A percentile compares a stretch with the other conserved stretches of the same genome.
Evolutionary conservation across 1,284 basidiomycete genomes (phyloP).

Genomic region (Caloboletus firmus): DNA sequence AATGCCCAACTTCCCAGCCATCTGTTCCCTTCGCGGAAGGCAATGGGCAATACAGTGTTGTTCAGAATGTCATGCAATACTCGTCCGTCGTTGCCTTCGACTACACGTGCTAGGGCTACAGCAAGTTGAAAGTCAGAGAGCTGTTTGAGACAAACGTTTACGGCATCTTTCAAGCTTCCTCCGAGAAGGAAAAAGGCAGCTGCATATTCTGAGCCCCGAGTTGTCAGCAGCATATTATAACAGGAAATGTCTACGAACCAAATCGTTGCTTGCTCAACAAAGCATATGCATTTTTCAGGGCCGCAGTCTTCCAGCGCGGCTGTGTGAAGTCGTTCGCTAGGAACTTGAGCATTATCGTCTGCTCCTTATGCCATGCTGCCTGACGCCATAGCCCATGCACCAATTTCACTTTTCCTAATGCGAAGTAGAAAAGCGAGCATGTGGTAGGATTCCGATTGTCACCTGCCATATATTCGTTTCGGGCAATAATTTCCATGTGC

Average conservation of each 20-base stretch:
- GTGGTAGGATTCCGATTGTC: constrained; percentile 85
- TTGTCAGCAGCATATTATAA: constrained; percentile 8
- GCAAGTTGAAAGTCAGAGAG: constrained; percentile 90
- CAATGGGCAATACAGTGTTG: constrained; percentile 77
- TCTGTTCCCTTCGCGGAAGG: constrained; percentile 84
- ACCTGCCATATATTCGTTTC: constrained; percentile 87
- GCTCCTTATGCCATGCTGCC: constrained; percentile 92
- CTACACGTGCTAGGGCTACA: constrained; percentile 79
- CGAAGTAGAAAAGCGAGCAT: constrained; percentile 94
- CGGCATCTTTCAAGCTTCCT: constrained; percentile 85
- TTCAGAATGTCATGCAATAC: constrained; percentile 72
- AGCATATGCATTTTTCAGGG: constrained; percentile 95
- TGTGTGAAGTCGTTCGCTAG: constrained; percentile 87
- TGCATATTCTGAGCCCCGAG: constrained; percentile 73
- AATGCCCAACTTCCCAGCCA: constrained; percentile 99
- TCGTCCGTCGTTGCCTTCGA: constrained; percentile 83
- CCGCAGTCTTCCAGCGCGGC: constrained; percentile 88
- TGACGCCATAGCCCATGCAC: constrained; percentile 96
- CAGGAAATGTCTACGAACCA: constrained; percentile 50
- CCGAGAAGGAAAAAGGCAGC: constrained; percentile 97
- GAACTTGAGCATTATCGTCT: constrained; percentile 89
- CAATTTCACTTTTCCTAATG: constrained; percentile 87
- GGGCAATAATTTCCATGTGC: constrained; percentile 87
- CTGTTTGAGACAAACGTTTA: constrained; percentile 88
- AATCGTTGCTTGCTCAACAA: constrained; percentile 90